These are phyloP conservation scores for Coniferiporia weirii DNA, from an alignment of 1,284 basidiomycete genomes.

Conservation along the genomic window DNA sequence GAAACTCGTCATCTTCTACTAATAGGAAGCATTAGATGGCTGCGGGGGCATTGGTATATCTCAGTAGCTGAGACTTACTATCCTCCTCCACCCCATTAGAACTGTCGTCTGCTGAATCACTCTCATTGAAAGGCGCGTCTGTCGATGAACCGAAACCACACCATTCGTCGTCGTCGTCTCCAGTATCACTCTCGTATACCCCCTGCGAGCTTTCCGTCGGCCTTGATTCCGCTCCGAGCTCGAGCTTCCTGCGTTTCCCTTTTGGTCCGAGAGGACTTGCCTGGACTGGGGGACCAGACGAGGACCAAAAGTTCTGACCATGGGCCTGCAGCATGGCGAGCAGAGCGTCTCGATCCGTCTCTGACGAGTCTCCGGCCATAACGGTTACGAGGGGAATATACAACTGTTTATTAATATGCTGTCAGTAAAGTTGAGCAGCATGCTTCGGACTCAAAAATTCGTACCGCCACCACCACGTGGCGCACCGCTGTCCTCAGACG, in stretches of 20 bases:
- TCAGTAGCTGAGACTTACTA: slow-evolving; percentile 8
- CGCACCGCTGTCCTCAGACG: background rate
- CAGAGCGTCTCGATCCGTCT: slow-evolving; percentile 30
- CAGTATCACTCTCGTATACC: background rate
- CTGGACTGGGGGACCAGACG: slow-evolving; percentile 38
- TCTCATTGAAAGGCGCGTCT: slow-evolving; percentile 7
- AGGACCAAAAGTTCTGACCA: slow-evolving; percentile 55
- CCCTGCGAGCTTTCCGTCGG: background rate
- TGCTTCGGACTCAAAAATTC: slow-evolving; percentile 1
- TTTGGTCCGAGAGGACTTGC: slow-evolving; percentile 14
- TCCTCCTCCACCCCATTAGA: slow-evolving; percentile 19
- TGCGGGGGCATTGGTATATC: background rate
- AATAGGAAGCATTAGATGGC: background rate
- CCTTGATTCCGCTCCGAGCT: slow-evolving; percentile 1
- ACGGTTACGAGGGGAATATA: background rate
- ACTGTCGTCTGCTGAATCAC: slow-evolving; percentile 17
- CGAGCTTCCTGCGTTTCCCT: slow-evolving; percentile 27
- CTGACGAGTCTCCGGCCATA: background rate
- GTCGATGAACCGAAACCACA: slow-evolving; percentile 22
- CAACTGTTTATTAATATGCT: background rate
- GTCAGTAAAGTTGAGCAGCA: no score
- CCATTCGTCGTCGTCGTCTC: slow-evolving; percentile 32
- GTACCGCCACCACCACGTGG: slow-evolving; percentile 5
- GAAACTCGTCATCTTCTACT: slow-evolving; percentile 37
- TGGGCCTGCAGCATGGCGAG: slow-evolving; percentile 57